phyloP scores from a whole-genome alignment of 805 yeast genomes.

The Huiozyma naganishii region DNA sequence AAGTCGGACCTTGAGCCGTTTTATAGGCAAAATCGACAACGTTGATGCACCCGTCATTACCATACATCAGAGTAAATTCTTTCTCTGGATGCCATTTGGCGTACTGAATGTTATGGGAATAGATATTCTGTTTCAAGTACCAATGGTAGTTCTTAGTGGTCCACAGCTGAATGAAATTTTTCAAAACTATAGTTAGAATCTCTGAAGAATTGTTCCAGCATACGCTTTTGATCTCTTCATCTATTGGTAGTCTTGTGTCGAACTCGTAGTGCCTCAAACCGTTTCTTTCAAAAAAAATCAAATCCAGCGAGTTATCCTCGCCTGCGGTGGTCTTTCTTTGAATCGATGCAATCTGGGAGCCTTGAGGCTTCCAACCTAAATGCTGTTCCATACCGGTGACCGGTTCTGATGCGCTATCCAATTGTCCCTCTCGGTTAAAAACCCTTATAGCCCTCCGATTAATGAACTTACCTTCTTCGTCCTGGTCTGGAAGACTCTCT shows the following conservation, averaged over 20 bases:
- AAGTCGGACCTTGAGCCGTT: slow-evolving; percentile 56
- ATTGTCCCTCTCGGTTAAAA: slow-evolving; percentile 63
- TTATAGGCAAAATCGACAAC: slow-evolving; percentile 59
- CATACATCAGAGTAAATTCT: slow-evolving; percentile 63
- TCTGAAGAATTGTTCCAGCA: slow-evolving; percentile 81
- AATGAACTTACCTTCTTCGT: slow-evolving; percentile 26
- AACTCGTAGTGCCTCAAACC: slow-evolving; percentile 90
- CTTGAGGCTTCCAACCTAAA: slow-evolving; percentile 85
- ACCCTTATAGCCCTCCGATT: slow-evolving; percentile 74
- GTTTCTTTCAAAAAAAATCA: slow-evolving; percentile 83
- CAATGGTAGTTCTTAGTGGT: slow-evolving; percentile 88
- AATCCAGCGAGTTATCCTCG: slow-evolving; percentile 31
- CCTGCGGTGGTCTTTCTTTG: slow-evolving; percentile 45
- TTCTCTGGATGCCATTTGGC: slow-evolving; percentile 85
- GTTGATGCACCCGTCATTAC: slow-evolving; percentile 41
- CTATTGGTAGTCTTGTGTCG: slow-evolving; percentile 48
- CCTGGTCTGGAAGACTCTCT: slow-evolving; percentile 39
- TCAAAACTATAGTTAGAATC: slow-evolving; percentile 56
- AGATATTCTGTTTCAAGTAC: slow-evolving; percentile 80
- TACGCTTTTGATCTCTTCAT: slow-evolving; percentile 38
- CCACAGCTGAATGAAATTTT: slow-evolving; percentile 72
- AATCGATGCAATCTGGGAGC: slow-evolving; percentile 73
- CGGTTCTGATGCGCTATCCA: slow-evolving; percentile 82
- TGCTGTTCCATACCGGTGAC: slow-evolving; percentile 68
- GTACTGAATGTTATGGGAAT: slow-evolving; percentile 27